Percentiles rank a stretch among this genome's conserved stretches.
Evolutionary conservation across 1,284 basidiomycete species (phyloP).

Genomic region (Apiotrichum sp.): DNA sequence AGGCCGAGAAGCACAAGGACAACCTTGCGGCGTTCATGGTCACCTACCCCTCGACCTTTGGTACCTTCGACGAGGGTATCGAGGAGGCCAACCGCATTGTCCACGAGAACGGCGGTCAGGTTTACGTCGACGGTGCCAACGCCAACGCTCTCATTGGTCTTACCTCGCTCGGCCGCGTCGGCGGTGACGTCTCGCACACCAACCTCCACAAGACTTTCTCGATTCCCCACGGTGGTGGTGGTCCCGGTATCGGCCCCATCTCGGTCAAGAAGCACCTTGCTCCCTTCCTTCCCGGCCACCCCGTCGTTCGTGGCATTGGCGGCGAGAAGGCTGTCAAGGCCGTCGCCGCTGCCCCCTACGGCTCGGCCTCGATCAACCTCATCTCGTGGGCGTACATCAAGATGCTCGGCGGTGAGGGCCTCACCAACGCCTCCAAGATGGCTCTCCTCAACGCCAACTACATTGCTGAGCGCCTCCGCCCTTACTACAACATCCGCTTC

Average conservation of each 20-base stretch:
- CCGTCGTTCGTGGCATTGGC: conserved; percentile 60
- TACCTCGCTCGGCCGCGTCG: conserved; percentile 91
- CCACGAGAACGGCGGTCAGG: conserved; percentile 92
- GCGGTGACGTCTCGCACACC: conserved; percentile 95
- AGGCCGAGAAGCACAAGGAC: conserved; percentile 86
- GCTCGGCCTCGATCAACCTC: conserved; percentile 87
- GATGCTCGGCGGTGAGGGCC: conserved; percentile 89
- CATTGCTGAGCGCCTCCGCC: conserved; percentile 79
- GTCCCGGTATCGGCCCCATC: conserved; percentile 86
- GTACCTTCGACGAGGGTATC: conserved; percentile 92
- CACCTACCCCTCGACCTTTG: conserved; percentile 93
- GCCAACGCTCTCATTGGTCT: conserved; percentile 92
- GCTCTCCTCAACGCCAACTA: conserved; percentile 95
- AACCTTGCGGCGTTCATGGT: conserved; percentile 96
- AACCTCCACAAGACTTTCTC: conserved; percentile 80
- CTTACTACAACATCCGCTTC: conserved; percentile 82
- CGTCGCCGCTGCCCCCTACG: conserved; percentile 85
- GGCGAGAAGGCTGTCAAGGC: conserved; percentile 73
- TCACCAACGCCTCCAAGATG: conserved; percentile 75
- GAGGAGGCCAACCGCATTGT: conserved; percentile 88
- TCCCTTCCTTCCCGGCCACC: conserved; percentile 92
- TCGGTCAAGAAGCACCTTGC: conserved; percentile 89
- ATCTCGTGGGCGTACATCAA: conserved; percentile 98
- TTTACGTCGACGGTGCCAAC: conserved; percentile 96
- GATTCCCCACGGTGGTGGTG: conserved; percentile 92